Conservation (phyloP, 75 land plant genomes). For the Adiantum capillusveneris region DNA sequence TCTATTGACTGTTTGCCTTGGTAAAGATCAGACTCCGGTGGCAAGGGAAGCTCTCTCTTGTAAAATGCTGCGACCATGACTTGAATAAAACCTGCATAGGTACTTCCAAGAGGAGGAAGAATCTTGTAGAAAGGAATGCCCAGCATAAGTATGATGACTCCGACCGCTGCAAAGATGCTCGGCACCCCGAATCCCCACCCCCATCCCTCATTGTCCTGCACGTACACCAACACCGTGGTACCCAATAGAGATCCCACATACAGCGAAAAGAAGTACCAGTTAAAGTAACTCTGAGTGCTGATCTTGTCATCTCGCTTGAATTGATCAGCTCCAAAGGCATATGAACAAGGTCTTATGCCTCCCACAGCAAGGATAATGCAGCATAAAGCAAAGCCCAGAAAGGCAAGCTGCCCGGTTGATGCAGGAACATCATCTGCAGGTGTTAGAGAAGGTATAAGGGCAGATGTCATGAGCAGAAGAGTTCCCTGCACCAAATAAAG, state of each 20-base stretch:
- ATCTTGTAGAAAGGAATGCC: constrained; percentile 43
- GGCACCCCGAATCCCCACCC: constrained; percentile 47
- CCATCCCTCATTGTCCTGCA: constrained; percentile 57
- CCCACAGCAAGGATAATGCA: constrained; percentile 43
- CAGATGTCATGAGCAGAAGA: constrained; percentile 47
- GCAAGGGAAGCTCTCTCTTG: constrained; percentile 14
- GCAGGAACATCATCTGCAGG: constrained; percentile 13
- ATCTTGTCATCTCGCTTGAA: constrained; percentile 13
- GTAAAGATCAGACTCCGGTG: no score
- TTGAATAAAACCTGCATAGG: constrained; percentile 38
- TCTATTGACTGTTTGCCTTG: no score
- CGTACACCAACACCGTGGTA: constrained; percentile 42
- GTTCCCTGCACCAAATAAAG: constrained; percentile 64
- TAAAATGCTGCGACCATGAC: constrained; percentile 45
- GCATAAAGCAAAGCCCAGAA: constrained; percentile 30
- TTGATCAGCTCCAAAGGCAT: constrained; percentile 50
- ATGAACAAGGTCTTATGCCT: constrained; percentile 50
- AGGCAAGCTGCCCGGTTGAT: constrained; percentile 21
- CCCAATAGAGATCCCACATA: constrained; percentile 42
- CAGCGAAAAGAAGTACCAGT: constrained; percentile 48
- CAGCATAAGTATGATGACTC: constrained; percentile 34
- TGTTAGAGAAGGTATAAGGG: constrained; percentile 27
- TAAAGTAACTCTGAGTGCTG: constrained; percentile 28
- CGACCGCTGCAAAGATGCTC: constrained; percentile 27
- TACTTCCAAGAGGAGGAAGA: constrained; percentile 53